Evolutionary conservation across 768 basidiomycete genomes (phyloP), one percentile per base, ranked within the genome.

Genomic region (Leccinum pellstonianum): DNA sequence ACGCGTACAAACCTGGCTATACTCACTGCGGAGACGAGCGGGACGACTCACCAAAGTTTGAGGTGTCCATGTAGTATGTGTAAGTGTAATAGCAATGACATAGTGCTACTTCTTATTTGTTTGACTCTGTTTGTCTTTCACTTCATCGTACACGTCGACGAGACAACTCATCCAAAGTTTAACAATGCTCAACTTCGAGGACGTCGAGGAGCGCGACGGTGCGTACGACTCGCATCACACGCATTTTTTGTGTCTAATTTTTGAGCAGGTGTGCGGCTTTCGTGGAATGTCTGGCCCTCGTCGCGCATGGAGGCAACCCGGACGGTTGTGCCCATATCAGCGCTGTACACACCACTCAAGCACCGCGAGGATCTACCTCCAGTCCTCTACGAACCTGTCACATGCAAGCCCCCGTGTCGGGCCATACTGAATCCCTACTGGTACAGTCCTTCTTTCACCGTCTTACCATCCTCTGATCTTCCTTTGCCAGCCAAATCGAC

Each of bases 231-330:
- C 19, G 49, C 46, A 29, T 33, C 12, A 3, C 35, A 43, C 11
- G 29, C 54, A n/a, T 23, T 2, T 5, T 27, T 19, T 23, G 41
- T 10, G 23, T 37, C 3, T 61, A 51, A 56, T 46, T n/a, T 59
- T 15, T 19, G 10, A 31, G 38, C 62, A 97, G 95, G 96, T 65
- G 87, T 98, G 50, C 86, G 96, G 57, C 82, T 98, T 65, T 96
- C 95, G 51, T 98, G 96, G 97, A 99, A 99, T 75, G 93, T 95
- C 59, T 99, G 94, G 93, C 95, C 95, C 3, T 95, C 95, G 37
- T 95, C 94, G 60, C 87, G 97, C 68, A 96, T 98, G 74, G 97
- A 99, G 77, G 94, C 96, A 14, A 98, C 95, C 38, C 84, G 96
- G 67, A 98, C 93, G 5, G 96, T 99, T 43, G 96, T 98, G 7